These are phyloP conservation scores for Yamadazyma akitaensis DNA, from an alignment of 805 yeast species.

Conservation along the genomic window DNA sequence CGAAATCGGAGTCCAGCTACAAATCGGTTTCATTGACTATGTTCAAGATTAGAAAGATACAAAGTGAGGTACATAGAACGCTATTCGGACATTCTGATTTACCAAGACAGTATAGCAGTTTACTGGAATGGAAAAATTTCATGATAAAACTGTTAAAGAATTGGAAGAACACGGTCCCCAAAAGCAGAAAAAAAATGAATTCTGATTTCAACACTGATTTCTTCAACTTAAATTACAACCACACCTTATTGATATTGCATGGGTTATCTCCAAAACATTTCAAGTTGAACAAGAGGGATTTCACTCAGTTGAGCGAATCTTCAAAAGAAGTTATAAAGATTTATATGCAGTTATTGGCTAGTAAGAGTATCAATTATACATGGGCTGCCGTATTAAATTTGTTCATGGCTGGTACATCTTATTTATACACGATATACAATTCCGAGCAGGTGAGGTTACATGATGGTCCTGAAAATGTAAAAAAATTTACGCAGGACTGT, in stretches of 20 bases:
- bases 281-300: slow-evolving; percentile 51
- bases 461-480: slow-evolving; percentile 43
- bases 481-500: slow-evolving; percentile 51
- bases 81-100: slow-evolving; percentile 69
- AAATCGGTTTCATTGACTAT: slow-evolving; percentile 66
- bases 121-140: slow-evolving; percentile 62
- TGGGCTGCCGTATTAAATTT: slow-evolving; percentile 92
- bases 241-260: slow-evolving; percentile 65
- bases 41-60: slow-evolving; percentile 68
- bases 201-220: slow-evolving; percentile 71
- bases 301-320: slow-evolving; percentile 54
- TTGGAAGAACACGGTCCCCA: slow-evolving; percentile 63
- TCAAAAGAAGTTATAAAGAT: slow-evolving; percentile 64
- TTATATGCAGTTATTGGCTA: slow-evolving; percentile 56
- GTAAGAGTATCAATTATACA: slow-evolving; percentile 69
- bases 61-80: slow-evolving; percentile 70
- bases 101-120: slow-evolving; percentile 55
- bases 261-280: slow-evolving; percentile 75
- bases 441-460: slow-evolving; percentile 50
- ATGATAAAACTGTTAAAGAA: slow-evolving; percentile 50
- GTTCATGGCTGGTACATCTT: slow-evolving; percentile 87
- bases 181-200: slow-evolving; percentile 56
- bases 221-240: slow-evolving; percentile 73
- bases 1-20: slow-evolving; percentile 50
- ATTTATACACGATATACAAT: slow-evolving; percentile 71